Evolutionary conservation across 805 yeast genomes (phyloP).

Genomic region (Yarrowia bubula): DNA sequence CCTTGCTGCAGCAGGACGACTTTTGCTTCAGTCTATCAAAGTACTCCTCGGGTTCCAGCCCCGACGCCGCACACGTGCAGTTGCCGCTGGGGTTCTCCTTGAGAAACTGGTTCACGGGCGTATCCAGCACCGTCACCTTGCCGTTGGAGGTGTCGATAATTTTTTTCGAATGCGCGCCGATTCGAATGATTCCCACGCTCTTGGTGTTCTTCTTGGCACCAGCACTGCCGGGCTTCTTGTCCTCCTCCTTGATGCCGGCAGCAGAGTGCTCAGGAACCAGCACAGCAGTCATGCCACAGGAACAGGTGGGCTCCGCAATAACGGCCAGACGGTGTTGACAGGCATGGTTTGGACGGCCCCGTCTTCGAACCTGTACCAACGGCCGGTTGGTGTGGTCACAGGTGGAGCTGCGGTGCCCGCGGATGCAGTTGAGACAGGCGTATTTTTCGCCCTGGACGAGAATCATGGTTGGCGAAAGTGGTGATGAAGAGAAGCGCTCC

Average conservation of each 20-base stretch:
- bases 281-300: slow-evolving; percentile 21
- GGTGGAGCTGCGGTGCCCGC: slow-evolving; percentile 88
- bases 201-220: slow-evolving; percentile 16
- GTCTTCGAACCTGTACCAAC: slow-evolving; percentile 78
- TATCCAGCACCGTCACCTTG: slow-evolving; percentile 31
- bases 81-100: slow-evolving; percentile 23
- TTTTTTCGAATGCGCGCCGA: slow-evolving; percentile 32
- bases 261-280: slow-evolving; percentile 19
- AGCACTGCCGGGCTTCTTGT: background rate
- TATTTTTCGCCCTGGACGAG: slow-evolving; percentile 74
- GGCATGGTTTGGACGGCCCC: slow-evolving; percentile 78
- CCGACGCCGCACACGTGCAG: slow-evolving; percentile 17
- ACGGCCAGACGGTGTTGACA: slow-evolving; percentile 57
- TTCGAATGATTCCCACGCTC: slow-evolving; percentile 31
- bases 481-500: background rate
- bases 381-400: slow-evolving; percentile 82
- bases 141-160: slow-evolving; percentile 33
- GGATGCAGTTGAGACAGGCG: slow-evolving; percentile 66
- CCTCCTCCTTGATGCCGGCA: slow-evolving; percentile 24
- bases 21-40: slow-evolving; percentile 14
- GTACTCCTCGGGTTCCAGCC: slow-evolving; percentile 19
- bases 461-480: slow-evolving; percentile 54
- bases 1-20: slow-evolving; percentile 5
- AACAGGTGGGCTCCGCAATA: slow-evolving; percentile 31
- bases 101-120: slow-evolving; percentile 22